Evolutionary conservation across 2,329 filamentous ascomycete species (phyloP).

Genomic region (Ciborinia camelliae): DNA sequence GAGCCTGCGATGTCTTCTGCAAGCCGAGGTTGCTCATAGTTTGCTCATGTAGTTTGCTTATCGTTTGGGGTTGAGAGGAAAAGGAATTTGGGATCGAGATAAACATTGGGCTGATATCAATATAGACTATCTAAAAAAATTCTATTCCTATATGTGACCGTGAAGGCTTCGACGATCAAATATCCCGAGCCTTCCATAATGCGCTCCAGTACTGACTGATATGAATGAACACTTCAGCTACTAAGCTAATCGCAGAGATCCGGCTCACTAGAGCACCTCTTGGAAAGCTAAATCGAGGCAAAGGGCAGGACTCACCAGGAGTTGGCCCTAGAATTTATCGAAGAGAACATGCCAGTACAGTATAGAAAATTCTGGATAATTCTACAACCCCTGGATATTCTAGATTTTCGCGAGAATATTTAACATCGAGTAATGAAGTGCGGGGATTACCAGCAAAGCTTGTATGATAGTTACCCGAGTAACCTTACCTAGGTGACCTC

Average conservation of each 20-base stretch:
- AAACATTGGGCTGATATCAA: not conserved
- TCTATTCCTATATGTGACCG: not conserved
- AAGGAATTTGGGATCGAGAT: not conserved
- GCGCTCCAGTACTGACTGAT: constrained; percentile 3
- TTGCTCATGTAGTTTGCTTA: too few species aligned
- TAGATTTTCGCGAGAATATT: not conserved
- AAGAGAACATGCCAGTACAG: not conserved
- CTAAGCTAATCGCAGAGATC: not conserved
- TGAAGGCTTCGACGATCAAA: not conserved
- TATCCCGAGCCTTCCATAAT: not conserved
- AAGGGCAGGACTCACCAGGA: not conserved
- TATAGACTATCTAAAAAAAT: not conserved
- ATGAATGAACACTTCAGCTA: not conserved
- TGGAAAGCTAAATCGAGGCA: not conserved
- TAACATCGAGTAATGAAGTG: not conserved
- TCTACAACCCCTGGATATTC: not conserved
- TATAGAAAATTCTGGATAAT: not conserved
- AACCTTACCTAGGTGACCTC: not conserved
- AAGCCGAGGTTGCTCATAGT: not conserved
- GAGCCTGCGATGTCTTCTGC: too few species aligned
- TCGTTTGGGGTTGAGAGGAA: not conserved
- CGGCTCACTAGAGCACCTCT: not conserved
- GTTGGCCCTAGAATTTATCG: not conserved
- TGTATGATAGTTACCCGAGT: too few species aligned
- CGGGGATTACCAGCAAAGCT: not conserved